Base-by-base conservation (phyloP, 2,329 filamentous ascomycete species). In the Fonsecaea erecta region DNA sequence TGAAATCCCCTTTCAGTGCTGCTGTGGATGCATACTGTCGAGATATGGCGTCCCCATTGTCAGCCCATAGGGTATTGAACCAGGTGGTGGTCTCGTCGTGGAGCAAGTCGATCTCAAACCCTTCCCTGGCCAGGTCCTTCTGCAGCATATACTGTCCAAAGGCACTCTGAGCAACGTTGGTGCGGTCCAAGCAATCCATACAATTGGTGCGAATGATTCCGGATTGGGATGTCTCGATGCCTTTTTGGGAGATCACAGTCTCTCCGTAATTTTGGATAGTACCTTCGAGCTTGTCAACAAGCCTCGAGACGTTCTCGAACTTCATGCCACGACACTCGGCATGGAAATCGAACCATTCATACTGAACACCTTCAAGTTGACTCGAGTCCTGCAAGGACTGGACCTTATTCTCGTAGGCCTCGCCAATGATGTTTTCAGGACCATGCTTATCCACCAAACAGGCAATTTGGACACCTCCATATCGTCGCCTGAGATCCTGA, bases 331-430 rank as follows among this genome's bases (percentile, higher is more conserved):
- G 89, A 74, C 95, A 98, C 30, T 91, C 91, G 18, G 88, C 84
- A 76, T 98, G 95, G 73, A 99, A 99, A 74, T 99, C 95, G 72
- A 98, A 99, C 95, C 95, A 99, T 74, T 97, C 92, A 73, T 96
- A 96, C 0, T 82, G 84, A 12, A 95, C 78, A 9, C 81, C 82
- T 64, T 86, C 82, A 21, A 83, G 75, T 3, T 83, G 81, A 6
- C 82, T 82, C 48, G 85, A 82, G 7, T 88, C 83, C 68, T 95
- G 96, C 60, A 94, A 80, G 26, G 81, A 77, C 55, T 86, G 80
- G 1, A 91, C 84, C 64, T 88, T 87, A 56, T 85, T 83, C 73
- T 96, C 86, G 74, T 92, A 99, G 37, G 88, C 84, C 60, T 89
- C 85, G 2, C 93, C 95, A 55, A 98, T 88, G 18, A 89, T 86